Evolutionary conservation across 345 rosid species (phyloP).

Genomic region (Moringa oleifera): DNA sequence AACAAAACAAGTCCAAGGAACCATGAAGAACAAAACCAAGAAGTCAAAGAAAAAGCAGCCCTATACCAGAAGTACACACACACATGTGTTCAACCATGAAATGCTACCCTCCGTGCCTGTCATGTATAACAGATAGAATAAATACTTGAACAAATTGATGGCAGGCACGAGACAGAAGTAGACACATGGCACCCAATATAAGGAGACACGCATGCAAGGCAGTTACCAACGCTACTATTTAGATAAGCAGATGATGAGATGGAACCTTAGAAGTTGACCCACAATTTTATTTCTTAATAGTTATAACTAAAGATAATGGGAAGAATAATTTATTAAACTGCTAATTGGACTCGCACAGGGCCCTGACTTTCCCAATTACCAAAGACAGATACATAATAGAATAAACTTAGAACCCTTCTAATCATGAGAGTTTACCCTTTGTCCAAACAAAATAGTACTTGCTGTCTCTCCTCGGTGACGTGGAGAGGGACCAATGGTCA

Average conservation of each 20-base stretch:
- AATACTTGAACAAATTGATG: not conserved
- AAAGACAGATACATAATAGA: not conserved
- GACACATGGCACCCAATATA: too few species aligned
- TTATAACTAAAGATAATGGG: not conserved
- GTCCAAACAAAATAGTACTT: conserved; percentile 86
- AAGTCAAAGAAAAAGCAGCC: not conserved
- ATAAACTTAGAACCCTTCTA: not conserved
- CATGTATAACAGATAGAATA: not conserved
- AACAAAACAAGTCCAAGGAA: not conserved
- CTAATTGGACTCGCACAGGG: not conserved
- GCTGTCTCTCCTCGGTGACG: conserved; percentile 90
- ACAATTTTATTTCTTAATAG: too few species aligned
- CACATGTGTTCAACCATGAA: not conserved
- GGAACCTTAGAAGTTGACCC: too few species aligned
- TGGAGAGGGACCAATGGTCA: conserved; percentile 86
- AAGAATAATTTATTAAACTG: not conserved
- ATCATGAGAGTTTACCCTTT: conserved; percentile 51
- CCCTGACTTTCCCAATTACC: not conserved
- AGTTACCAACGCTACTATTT: not conserved
- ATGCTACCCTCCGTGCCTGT: not conserved
- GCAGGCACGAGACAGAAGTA: not conserved
- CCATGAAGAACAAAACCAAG: not conserved
- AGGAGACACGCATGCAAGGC: not conserved
- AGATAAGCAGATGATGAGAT: not conserved
- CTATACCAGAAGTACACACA: too few species aligned